Conservation (phyloP, 768 basidiomycete species). For the Pulveroboletus sp. region DNA sequence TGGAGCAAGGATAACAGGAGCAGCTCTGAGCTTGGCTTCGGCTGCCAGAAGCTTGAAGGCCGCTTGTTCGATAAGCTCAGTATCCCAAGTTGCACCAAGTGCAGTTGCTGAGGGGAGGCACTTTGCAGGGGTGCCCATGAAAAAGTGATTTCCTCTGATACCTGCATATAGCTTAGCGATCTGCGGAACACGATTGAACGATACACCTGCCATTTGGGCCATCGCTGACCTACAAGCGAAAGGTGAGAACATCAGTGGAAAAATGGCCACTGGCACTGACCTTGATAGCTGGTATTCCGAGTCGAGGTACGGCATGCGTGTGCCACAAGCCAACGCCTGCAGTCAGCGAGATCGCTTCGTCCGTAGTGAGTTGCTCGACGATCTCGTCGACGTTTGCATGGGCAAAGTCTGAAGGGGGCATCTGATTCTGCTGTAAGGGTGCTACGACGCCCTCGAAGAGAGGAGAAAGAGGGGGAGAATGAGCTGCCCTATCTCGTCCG, state of each 20-base stretch:
- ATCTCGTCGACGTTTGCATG: conserved; percentile 56
- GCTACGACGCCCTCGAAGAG: conserved; percentile 4
- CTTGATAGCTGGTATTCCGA: conserved; percentile 71
- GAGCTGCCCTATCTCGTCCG: background rate
- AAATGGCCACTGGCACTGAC: conserved; percentile 24
- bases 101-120: conserved; percentile 73
- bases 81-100: conserved; percentile 71
- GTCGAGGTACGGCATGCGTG: conserved; percentile 57
- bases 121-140: conserved; percentile 78
- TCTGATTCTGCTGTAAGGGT: conserved; percentile 19
- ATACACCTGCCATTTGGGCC: conserved; percentile 62
- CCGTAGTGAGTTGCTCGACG: conserved; percentile 61
- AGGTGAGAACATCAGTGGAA: background rate
- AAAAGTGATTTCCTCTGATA: conserved; percentile 70
- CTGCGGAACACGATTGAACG: background rate
- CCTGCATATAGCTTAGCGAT: conserved; percentile 25
- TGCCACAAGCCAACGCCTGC: conserved; percentile 79
- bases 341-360: conserved; percentile 68
- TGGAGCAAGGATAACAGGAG: conserved; percentile 69
- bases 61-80: conserved; percentile 55
- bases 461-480: conserved; percentile 2
- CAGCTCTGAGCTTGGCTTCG: conserved; percentile 67
- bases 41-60: conserved; percentile 61
- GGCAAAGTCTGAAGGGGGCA: conserved; percentile 69
- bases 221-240: conserved; percentile 56